phyloP scores from a whole-genome alignment of 192 early-diverging fungal species.

The Ambispora gerdemannii region DNA sequence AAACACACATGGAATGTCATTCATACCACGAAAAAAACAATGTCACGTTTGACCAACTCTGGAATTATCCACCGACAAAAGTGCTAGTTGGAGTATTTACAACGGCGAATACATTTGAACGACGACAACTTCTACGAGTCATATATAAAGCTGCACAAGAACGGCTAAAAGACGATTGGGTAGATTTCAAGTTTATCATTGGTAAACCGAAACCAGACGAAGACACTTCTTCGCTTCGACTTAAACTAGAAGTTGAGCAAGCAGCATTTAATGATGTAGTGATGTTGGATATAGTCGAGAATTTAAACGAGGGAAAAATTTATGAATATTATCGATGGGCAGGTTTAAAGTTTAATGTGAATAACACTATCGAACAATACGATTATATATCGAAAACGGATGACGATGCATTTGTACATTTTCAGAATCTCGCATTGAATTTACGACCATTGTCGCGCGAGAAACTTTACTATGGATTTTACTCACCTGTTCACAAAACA shows the following conservation, averaged over 20 bases:
- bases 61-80: conserved; percentile 16
- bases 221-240: background rate
- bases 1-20: conserved; percentile 15
- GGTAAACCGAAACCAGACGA: conserved; percentile 21
- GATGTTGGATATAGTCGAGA: conserved; percentile 36
- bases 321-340: conserved; percentile 37
- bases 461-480: conserved; percentile 38
- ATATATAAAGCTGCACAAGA: conserved; percentile 31
- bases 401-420: conserved; percentile 37
- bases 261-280: conserved; percentile 34
- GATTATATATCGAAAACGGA: conserved; percentile 41
- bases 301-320: conserved; percentile 42
- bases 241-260: conserved; percentile 25
- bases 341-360: conserved; percentile 18
- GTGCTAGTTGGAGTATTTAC: conserved; percentile 41
- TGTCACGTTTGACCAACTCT: conserved; percentile 8
- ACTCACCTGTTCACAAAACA: background rate
- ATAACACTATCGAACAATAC: background rate
- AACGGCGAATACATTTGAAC: conserved; percentile 20
- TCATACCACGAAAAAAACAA: conserved; percentile 16
- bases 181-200: conserved; percentile 39
- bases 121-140: conserved; percentile 34
- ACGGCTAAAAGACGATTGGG: conserved; percentile 9
- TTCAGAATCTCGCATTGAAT: conserved; percentile 35
- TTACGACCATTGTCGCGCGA: conserved; percentile 28